Evolutionary conservation across 2,329 filamentous ascomycete species (phyloP), one percentile per base, ranked within the genome.

Genomic region (Aspergillus oerlinghausenensis): DNA sequence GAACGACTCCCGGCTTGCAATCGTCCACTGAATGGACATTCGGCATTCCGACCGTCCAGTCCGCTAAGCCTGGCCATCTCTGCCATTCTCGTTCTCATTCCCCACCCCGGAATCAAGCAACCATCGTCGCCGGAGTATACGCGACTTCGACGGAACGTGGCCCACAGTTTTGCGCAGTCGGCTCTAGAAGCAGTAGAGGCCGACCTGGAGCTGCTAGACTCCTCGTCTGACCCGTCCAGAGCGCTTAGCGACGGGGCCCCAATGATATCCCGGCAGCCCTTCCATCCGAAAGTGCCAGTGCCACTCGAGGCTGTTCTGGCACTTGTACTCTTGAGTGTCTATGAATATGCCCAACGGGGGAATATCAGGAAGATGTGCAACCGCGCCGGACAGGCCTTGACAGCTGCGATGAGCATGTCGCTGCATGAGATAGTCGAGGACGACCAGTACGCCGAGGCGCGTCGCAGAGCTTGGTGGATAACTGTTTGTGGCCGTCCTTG

Each of bases 401-500:
- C 65, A 10, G 48, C 60, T 7, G 67, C 67, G 2, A 67, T 70
- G 59, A 60, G 60, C 47, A 59, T 70, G 51, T 62, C 58, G 6
- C 51, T 71, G 43, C 67, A 71, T 50, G 57, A 63, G 26, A 51
- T 54, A 2, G 53, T 58, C 14, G 60, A 64, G 29, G 58, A 61
- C 2, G 60, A 64, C 52, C 21, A 51, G 10, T 67, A 62, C 55
- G 55, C 64, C 3, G 67, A 71, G 43, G 62, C 67, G 10, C 57
- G 56, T n/a, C 58, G 65, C 23, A 53, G 67, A 42, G 60, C 62
- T n/a, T 70, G 67, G 68, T 70, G 68, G 68, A 69, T 69, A 60
- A 64, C 64, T 42, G 67, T 69, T 48, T 28, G 55, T 60, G 14
- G 0, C 11, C 3, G 32, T 38, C 17, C 5, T 38, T 3, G 14